phyloP scores from a whole-genome alignment of 2,329 filamentous ascomycete species.

The Trichoderma lentiforme region DNA sequence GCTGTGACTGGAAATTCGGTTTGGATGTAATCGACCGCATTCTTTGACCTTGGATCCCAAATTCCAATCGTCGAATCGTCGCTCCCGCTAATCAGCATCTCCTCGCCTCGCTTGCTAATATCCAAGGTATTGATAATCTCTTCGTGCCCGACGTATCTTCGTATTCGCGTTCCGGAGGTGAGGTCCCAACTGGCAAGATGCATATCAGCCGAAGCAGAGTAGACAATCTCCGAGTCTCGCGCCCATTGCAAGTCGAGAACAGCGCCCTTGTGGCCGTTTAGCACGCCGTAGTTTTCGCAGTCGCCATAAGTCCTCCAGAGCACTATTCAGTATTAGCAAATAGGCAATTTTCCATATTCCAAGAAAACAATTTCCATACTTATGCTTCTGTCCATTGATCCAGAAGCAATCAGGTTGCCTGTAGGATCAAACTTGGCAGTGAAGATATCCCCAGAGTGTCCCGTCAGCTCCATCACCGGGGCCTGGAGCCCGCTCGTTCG shows the following conservation, averaged over 20 bases:
- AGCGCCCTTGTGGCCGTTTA: conserved; percentile 87
- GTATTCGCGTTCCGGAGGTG: conserved; percentile 86
- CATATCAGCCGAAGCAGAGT: conserved; percentile 90
- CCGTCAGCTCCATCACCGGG: conserved; percentile 89
- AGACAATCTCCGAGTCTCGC: conserved; percentile 84
- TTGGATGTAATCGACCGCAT: conserved; percentile 81
- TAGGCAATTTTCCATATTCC: neutral
- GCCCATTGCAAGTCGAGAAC: conserved; percentile 95
- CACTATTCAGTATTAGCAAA: conserved; percentile 50
- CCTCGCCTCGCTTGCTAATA: conserved; percentile 83
- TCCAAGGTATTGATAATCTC: conserved; percentile 94
- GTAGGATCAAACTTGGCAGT: conserved; percentile 84
- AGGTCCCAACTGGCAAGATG: conserved; percentile 93
- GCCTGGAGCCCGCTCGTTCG: conserved; percentile 82
- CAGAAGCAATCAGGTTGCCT: conserved; percentile 86
- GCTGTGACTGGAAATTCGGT: conserved; percentile 92
- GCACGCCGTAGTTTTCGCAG: conserved; percentile 88
- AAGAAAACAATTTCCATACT: conserved; percentile 48
- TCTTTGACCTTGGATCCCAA: conserved; percentile 92
- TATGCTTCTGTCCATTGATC: conserved; percentile 91
- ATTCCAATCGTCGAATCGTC: conserved; percentile 93
- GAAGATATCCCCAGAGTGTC: conserved; percentile 83
- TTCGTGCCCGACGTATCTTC: conserved; percentile 87
- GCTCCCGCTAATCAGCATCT: conserved; percentile 83
- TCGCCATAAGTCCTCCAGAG: conserved; percentile 90